Base-by-base conservation (phyloP, 1,284 basidiomycete genomes). In the Schizophyllum amplum region DNA sequence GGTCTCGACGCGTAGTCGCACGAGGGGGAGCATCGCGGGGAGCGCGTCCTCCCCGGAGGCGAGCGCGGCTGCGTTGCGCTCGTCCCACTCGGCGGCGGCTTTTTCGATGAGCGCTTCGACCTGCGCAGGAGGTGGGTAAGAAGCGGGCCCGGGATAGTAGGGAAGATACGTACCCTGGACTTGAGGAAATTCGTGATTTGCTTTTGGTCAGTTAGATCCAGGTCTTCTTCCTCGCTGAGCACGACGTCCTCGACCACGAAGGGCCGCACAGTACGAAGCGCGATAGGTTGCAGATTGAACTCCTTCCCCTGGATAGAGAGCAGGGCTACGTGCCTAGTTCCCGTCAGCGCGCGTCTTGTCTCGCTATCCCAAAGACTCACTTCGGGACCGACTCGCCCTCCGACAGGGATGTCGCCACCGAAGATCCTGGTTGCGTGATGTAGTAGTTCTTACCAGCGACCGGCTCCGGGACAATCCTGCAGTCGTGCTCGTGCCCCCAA, bases 401-500 rank as follows among this genome's bases (percentile, higher is more conserved):
- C 0, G 92, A 89, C 27, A 98, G 75, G 53, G 90, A 93, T 0
- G 96, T 99, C 0, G 96, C 97, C 4, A 99, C 86, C 0, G 90
- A 94, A 5, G 92, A 96, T 1, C 97, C 97, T 1, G 97, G 97
- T 69, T 99, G 97, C 0, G 87, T 84, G 66, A 99, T 94, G 65
- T 83, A 86, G 72, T 99, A 99, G 4, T 81, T 78, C 71, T 97
- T 96, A 6, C 92, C 94, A 4, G 91, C 86, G 4, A 99, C 94
- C 1, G 84, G 79, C 67, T 98, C 92, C 0, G 96, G 96, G 1
- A 83, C 76, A 59, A 98, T 94, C 24, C 93, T 83, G 68, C 95
- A 98, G 70, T 99, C 96, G 68, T 99, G 97, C 70, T 99, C 97
- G 68, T 99, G 97, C 1, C 97, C 96, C 96, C 96, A 99, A 0